Evolutionary conservation across 129 eudicot genomes (phyloP).

Genomic region (Flaveria trinervia): DNA sequence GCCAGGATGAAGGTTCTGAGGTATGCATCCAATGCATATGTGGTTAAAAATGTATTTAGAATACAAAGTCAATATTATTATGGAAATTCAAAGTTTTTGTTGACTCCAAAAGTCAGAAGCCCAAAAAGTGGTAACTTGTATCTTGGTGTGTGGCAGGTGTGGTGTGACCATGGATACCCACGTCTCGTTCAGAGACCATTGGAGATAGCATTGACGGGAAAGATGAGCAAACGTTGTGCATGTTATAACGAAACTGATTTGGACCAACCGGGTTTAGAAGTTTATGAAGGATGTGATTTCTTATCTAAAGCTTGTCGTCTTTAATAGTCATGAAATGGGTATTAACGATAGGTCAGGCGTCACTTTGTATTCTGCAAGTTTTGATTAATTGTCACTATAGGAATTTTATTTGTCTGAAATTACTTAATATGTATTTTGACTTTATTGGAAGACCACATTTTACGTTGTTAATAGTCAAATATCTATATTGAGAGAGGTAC

Average conservation of each 20-base stretch:
- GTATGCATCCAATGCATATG: constrained; percentile 37
- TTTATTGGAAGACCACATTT: constrained; percentile 12
- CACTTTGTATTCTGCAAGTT: constrained; percentile 11
- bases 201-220: constrained; percentile 87
- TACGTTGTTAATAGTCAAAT: neutral
- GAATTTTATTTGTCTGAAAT: neutral
- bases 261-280: constrained; percentile 63
- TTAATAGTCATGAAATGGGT: neutral
- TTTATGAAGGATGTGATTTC: constrained; percentile 75
- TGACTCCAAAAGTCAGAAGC: constrained; percentile 12
- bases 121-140: neutral
- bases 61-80: neutral
- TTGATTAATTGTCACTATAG: neutral
- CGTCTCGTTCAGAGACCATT: constrained; percentile 79
- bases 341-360: neutral
- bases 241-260: constrained; percentile 66
- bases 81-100: neutral
- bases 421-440: neutral
- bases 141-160: constrained; percentile 56
- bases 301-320: constrained; percentile 52
- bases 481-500: neutral
- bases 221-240: constrained; percentile 96
- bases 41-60: neutral
- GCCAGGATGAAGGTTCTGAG: constrained; percentile 97
- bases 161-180: constrained; percentile 96